Percentiles rank a stretch among this genome's conserved stretches.
Conservation (phyloP, 495 filamentous ascomycete species). For the Penicillium diatomitis region DNA sequence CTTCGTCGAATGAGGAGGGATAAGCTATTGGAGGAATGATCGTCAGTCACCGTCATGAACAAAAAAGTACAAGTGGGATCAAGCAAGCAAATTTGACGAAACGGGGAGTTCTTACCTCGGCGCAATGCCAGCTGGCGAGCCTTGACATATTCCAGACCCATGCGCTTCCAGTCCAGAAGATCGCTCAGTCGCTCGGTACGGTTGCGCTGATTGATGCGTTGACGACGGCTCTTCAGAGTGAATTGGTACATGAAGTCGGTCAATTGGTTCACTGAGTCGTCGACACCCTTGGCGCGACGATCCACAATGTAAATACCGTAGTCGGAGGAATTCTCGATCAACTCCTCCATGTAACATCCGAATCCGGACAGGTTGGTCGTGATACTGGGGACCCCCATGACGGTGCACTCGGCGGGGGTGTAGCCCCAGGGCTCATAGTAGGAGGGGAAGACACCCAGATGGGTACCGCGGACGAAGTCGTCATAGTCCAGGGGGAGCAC, state of each 20-base stretch:
- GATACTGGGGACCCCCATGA: slow-evolving; percentile 98
- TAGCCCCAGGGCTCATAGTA: slow-evolving; percentile 99
- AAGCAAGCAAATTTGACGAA: neutral
- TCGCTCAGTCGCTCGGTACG: slow-evolving; percentile 94
- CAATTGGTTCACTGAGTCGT: slow-evolving; percentile 94
- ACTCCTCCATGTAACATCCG: slow-evolving; percentile 98
- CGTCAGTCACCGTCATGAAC: too few relatives aligned
- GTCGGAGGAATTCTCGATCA: slow-evolving; percentile 95
- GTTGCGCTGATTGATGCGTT: slow-evolving; percentile 97
- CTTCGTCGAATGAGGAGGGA: slow-evolving; percentile 67
- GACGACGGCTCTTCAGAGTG: slow-evolving; percentile 82
- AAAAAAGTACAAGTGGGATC: neutral
- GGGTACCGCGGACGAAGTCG: slow-evolving; percentile 94
- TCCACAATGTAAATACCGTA: slow-evolving; percentile 99
- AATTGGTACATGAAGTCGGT: slow-evolving; percentile 92
- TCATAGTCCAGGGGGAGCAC: slow-evolving; percentile 95
- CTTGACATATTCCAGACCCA: slow-evolving; percentile 99
- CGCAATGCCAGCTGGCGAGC: slow-evolving; percentile 86
- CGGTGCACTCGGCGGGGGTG: slow-evolving; percentile 95
- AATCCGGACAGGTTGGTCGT: slow-evolving; percentile 97
- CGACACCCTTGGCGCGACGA: slow-evolving; percentile 87
- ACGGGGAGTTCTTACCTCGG: slow-evolving; percentile 43
- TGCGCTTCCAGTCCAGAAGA: slow-evolving; percentile 95
- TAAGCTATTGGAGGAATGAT: slow-evolving; percentile 49
- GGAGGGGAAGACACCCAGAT: slow-evolving; percentile 89